Conservation (phyloP, 176 grass and related monocot species). For the Hyparrhenia diplandra region DNA sequence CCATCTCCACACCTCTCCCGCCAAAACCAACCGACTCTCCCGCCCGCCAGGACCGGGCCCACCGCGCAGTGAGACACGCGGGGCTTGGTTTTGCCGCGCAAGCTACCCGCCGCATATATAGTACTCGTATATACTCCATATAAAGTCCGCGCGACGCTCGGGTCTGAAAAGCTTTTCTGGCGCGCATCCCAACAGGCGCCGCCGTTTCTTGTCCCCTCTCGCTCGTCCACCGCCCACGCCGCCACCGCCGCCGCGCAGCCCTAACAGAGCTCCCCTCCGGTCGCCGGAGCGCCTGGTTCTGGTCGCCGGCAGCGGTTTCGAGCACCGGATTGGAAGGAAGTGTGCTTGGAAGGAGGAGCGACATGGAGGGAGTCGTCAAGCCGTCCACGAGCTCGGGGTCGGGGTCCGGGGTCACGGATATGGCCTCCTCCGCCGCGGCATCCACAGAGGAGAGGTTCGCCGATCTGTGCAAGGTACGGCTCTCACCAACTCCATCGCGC, state of each 20-base stretch:
- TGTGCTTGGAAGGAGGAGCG: not conserved
- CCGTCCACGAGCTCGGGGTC: slow-evolving; percentile 13
- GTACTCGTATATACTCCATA: too few relatives aligned
- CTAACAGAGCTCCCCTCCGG: not conserved
- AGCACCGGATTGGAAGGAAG: too few relatives aligned
- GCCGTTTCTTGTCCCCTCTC: not conserved
- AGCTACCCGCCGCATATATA: too few relatives aligned
- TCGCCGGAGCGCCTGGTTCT: not conserved
- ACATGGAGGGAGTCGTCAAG: slow-evolving; percentile 29
- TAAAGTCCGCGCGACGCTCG: not conserved
- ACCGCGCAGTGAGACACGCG: not conserved
- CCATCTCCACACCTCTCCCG: slow-evolving; percentile 36
- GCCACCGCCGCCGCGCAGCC: not conserved
- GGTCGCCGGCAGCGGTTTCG: not conserved
- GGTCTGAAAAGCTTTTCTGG: slow-evolving; percentile 3
- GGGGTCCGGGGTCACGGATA: not conserved
- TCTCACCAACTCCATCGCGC: not conserved
- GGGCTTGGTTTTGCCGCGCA: not conserved
- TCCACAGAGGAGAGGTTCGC: slow-evolving; percentile 38
- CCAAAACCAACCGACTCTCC: slow-evolving; percentile 20
- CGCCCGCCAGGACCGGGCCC: not conserved
- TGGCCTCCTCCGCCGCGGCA: not conserved
- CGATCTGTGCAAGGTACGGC: slow-evolving; percentile 38
- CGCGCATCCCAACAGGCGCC: slow-evolving; percentile 25
- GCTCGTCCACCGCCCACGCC: not conserved